Conservation (phyloP, 2,329 filamentous ascomycete genomes). For the Elsinoe perseae region DNA sequence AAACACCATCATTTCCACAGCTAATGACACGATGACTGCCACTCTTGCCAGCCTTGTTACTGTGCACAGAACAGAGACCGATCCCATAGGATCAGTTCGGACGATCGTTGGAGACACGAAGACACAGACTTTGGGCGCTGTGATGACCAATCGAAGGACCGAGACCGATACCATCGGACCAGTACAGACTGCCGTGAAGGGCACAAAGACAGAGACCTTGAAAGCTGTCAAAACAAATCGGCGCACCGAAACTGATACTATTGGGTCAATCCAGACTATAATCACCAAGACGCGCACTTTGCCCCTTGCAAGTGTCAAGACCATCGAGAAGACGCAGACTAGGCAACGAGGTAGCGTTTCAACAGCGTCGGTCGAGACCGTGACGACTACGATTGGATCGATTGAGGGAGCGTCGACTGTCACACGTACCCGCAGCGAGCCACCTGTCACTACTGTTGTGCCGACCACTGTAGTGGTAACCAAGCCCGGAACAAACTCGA, state of each 20-base stretch:
- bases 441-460: not conserved
- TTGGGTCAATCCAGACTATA: not conserved
- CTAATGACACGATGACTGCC: not conserved
- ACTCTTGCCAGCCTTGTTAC: not conserved
- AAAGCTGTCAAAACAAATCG: not conserved
- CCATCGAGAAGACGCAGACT: not conserved
- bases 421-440: not conserved
- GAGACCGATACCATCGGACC: not conserved
- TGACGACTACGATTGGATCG: not conserved
- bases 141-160: not conserved
- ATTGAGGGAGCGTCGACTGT: not conserved
- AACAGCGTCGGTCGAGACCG: not conserved
- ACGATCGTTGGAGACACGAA: not conserved
- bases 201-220: not conserved
- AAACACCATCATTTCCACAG: not conserved
- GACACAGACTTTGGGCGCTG: not conserved
- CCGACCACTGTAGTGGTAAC: conserved; percentile 5
- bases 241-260: not conserved
- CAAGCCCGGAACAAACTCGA: not conserved
- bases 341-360: not conserved
- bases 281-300: not conserved
- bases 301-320: not conserved
- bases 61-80: not conserved
- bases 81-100: not conserved
- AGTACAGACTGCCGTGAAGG: not conserved